These are phyloP conservation scores for Neolentinus lepideus DNA, from an alignment of 1,284 basidiomycete species.

Conservation along the genomic window DNA sequence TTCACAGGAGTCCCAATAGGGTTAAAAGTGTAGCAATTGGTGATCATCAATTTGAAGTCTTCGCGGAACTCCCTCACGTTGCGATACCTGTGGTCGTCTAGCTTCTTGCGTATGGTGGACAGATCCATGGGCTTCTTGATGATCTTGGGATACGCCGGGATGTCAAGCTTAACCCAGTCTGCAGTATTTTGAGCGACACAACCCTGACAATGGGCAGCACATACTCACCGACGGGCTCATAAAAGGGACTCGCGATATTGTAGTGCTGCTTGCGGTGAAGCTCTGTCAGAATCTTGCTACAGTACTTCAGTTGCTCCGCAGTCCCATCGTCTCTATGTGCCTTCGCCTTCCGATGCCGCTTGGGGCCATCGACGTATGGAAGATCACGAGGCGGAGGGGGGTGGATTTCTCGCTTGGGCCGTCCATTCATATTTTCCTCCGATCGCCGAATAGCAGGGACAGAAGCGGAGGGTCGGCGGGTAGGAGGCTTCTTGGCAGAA, in stretches of 20 bases:
- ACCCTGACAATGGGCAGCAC: background rate
- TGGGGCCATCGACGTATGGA: constrained; percentile 71
- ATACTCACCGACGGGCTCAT: constrained; percentile 84
- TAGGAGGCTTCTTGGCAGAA: constrained; percentile 42
- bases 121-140: constrained; percentile 96
- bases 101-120: constrained; percentile 79
- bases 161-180: constrained; percentile 75
- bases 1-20: constrained; percentile 84
- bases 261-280: constrained; percentile 78
- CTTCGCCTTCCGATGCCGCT: constrained; percentile 60
- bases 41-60: constrained; percentile 92
- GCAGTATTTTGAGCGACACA: background rate
- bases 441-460: constrained; percentile 74
- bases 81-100: constrained; percentile 72
- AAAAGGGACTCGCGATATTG: constrained; percentile 77
- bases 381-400: constrained; percentile 92
- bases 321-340: constrained; percentile 60
- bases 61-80: constrained; percentile 76
- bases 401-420: constrained; percentile 96
- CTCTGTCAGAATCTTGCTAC: constrained; percentile 69
- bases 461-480: constrained; percentile 67
- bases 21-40: constrained; percentile 93
- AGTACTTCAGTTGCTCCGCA: constrained; percentile 86
- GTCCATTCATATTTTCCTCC: constrained; percentile 49
- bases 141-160: constrained; percentile 83